phyloP scores from a whole-genome alignment of 306 rosid species.

The Vachellia pachyceras region DNA sequence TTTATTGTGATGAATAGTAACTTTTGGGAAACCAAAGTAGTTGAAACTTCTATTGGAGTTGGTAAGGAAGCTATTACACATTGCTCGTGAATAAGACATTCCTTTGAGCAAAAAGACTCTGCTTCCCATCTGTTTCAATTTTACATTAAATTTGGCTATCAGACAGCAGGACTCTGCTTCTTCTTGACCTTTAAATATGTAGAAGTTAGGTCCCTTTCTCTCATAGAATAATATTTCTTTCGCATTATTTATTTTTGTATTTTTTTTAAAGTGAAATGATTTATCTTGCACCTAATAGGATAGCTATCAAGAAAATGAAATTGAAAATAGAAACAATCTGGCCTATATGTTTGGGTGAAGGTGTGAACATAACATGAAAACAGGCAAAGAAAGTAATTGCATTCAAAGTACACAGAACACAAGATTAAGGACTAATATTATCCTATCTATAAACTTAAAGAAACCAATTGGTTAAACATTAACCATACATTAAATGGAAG shows the following conservation, averaged over 20 bases:
- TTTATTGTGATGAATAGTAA: background rate
- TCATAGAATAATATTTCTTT: background rate
- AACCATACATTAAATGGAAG: background rate
- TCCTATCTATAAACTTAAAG: background rate
- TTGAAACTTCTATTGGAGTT: conserved; percentile 10
- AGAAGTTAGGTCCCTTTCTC: background rate
- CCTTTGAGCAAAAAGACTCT: conserved; percentile 22
- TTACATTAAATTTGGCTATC: background rate
- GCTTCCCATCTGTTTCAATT: conserved; percentile 25
- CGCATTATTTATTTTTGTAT: background rate
- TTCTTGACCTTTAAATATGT: background rate
- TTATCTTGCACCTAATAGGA: background rate
- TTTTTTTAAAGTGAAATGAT: background rate
- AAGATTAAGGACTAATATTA: background rate
- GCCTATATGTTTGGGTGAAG: background rate
- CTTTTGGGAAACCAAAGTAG: conserved; percentile 24
- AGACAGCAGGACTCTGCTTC: background rate
- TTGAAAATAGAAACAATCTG: background rate
- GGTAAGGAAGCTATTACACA: conserved; percentile 29
- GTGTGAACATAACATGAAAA: background rate
- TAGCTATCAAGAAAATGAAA: background rate
- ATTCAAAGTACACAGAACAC: background rate
- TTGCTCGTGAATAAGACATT: conserved; percentile 19
- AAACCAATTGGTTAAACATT: background rate
- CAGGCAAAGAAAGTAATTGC: background rate